Evolutionary conservation across 441 rosid genomes (phyloP).

Genomic region (Populus hybrid): DNA sequence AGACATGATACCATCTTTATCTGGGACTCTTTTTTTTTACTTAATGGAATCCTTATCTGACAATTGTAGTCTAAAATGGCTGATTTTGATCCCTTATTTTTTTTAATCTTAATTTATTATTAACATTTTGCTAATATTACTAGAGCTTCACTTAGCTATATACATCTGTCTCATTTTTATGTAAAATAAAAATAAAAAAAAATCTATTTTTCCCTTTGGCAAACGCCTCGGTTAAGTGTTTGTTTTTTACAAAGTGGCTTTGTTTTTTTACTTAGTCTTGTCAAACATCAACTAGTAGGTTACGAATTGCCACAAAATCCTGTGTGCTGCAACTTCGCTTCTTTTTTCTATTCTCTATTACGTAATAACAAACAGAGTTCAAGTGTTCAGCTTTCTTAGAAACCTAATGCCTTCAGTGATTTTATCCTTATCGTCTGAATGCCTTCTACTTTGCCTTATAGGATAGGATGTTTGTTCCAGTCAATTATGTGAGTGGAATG

Average conservation of each 20-base stretch:
- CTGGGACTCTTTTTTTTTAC: neutral
- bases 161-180: neutral
- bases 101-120: neutral
- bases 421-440: too few relatives aligned
- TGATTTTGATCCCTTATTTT: neutral
- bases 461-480: neutral
- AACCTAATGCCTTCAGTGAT: too few relatives aligned
- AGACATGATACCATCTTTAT: neutral
- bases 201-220: neutral
- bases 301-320: neutral
- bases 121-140: neutral
- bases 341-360: neutral
- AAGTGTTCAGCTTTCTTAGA: too few relatives aligned
- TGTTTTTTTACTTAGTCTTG: neutral
- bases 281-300: neutral
- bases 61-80: neutral
- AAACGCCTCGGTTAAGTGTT: neutral
- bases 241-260: neutral
- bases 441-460: neutral
- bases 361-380: too few relatives aligned
- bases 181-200: neutral
- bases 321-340: neutral
- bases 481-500: neutral
- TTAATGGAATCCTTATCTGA: neutral
- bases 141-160: neutral